Evolutionary conservation across 1,284 basidiomycete species (phyloP).

Genomic region (Mycosarcoma maydis): DNA sequence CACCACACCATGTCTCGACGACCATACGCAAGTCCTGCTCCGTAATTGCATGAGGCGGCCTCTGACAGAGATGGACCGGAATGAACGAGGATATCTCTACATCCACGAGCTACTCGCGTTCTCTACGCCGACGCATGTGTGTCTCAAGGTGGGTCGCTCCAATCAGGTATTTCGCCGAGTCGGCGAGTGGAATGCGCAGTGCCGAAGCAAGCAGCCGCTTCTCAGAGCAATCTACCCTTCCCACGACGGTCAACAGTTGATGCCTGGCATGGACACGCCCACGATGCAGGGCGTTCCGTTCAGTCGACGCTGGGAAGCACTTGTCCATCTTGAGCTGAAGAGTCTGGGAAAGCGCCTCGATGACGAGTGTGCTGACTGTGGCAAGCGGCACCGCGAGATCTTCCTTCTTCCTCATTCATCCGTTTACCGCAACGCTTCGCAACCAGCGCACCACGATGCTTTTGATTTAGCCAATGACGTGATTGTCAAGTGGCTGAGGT

Average conservation of each 20-base stretch:
- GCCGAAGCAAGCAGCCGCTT: slow-evolving; percentile 44
- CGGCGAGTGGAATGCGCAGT: slow-evolving; percentile 44
- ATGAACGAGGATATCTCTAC: slow-evolving; percentile 51
- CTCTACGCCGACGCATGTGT: slow-evolving; percentile 17
- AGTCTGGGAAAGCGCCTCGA: slow-evolving; percentile 24
- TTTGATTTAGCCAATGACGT: slow-evolving; percentile 16
- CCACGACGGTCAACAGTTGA: slow-evolving; percentile 15
- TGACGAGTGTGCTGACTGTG: slow-evolving; percentile 46
- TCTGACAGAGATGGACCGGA: slow-evolving; percentile 13
- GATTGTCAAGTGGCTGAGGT: slow-evolving; percentile 40
- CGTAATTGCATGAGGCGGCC: slow-evolving; percentile 29
- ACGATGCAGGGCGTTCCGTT: slow-evolving; percentile 15
- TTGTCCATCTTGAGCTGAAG: slow-evolving; percentile 46
- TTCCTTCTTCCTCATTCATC: slow-evolving; percentile 41
- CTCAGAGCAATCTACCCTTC: slow-evolving; percentile 30
- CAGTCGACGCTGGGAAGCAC: slow-evolving; percentile 52
- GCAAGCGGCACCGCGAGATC: slow-evolving; percentile 45
- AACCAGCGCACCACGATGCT: slow-evolving; percentile 3
- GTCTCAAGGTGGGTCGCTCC: slow-evolving; percentile 52
- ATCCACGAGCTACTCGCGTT: slow-evolving; percentile 50
- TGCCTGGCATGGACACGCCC: slow-evolving; percentile 24
- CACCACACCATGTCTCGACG: slow-evolving; percentile 3
- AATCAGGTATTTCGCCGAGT: slow-evolving; percentile 43
- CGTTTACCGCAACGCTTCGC: neutral
- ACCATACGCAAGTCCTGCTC: slow-evolving; percentile 33